Evolutionary conservation across 2,329 filamentous ascomycete species (phyloP).

Genomic region (Calonectria multiphialidica): DNA sequence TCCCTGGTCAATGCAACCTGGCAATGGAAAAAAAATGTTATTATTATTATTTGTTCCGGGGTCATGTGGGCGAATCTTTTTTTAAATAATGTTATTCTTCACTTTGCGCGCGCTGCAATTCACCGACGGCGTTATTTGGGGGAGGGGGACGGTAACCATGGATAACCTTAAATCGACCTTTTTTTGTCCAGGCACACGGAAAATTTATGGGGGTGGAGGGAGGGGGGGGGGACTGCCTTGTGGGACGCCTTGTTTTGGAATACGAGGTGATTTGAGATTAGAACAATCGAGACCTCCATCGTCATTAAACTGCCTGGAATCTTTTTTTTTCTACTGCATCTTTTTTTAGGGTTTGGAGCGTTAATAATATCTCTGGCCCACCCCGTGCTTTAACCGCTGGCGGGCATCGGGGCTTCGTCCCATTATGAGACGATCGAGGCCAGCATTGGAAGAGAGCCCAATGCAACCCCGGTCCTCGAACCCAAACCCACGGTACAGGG

Average conservation of each 20-base stretch:
- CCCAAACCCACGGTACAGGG: constrained; percentile 5
- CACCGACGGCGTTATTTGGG: background rate
- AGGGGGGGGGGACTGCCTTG: background rate
- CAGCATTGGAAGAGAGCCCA: background rate
- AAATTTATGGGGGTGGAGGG: background rate
- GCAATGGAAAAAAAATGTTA: background rate
- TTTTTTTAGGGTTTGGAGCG: background rate
- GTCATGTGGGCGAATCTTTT: background rate
- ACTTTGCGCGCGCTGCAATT: background rate
- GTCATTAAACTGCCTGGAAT: background rate
- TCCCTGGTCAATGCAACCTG: background rate
- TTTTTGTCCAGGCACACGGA: background rate
- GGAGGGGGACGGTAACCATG: background rate
- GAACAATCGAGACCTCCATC: background rate
- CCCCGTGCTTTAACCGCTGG: constrained; percentile 8
- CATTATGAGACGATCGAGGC: constrained; percentile 1
- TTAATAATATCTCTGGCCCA: constrained; percentile 13
- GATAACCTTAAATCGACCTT: background rate
- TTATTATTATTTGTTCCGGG: background rate
- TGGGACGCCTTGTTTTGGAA: constrained; percentile 1
- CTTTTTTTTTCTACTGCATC: too few species aligned
- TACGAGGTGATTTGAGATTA: constrained; percentile 6
- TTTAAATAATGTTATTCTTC: too few species aligned
- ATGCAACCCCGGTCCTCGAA: constrained; percentile 4
- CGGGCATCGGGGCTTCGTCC: background rate